Evolutionary conservation across 345 rosid species (phyloP).

Genomic region (Turritis glabra): DNA sequence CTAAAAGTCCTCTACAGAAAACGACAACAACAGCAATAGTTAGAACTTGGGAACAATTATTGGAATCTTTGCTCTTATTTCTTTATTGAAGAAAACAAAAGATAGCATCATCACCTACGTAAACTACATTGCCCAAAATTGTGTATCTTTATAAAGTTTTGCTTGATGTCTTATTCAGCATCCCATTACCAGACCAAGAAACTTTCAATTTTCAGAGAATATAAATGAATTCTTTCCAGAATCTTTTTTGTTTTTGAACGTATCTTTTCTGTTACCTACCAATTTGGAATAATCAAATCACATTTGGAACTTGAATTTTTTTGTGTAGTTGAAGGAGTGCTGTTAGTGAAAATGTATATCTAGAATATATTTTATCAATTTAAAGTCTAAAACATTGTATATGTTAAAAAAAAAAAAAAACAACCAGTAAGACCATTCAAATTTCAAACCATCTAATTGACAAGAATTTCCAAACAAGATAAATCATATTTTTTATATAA

Average conservation of each 20-base stretch:
- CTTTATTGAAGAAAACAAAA: slow-evolving; percentile 19
- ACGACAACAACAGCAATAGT: slow-evolving; percentile 32
- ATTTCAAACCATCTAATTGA: background rate
- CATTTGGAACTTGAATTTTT: background rate
- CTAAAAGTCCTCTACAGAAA: background rate
- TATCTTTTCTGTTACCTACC: too few relatives aligned
- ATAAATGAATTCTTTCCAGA: background rate
- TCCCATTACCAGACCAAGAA: slow-evolving; percentile 22
- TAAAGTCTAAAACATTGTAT: too few relatives aligned
- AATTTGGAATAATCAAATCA: slow-evolving; percentile 3
- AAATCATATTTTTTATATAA: background rate
- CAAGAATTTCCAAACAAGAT: background rate
- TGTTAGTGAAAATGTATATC: background rate
- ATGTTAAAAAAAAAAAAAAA: too few relatives aligned
- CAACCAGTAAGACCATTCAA: background rate
- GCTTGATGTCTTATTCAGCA: slow-evolving; percentile 20
- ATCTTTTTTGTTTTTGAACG: background rate
- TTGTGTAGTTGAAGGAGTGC: background rate
- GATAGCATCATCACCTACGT: slow-evolving; percentile 40
- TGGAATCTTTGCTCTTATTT: slow-evolving; percentile 32
- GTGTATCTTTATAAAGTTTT: background rate
- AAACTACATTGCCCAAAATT: slow-evolving; percentile 29
- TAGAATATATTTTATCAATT: too few relatives aligned
- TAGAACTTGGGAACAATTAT: slow-evolving; percentile 21
- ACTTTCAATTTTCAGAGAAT: slow-evolving; percentile 3